These are phyloP conservation scores for Rhodotorula kratochvilovae DNA, from an alignment of 768 basidiomycete genomes.

Conservation along the genomic window DNA sequence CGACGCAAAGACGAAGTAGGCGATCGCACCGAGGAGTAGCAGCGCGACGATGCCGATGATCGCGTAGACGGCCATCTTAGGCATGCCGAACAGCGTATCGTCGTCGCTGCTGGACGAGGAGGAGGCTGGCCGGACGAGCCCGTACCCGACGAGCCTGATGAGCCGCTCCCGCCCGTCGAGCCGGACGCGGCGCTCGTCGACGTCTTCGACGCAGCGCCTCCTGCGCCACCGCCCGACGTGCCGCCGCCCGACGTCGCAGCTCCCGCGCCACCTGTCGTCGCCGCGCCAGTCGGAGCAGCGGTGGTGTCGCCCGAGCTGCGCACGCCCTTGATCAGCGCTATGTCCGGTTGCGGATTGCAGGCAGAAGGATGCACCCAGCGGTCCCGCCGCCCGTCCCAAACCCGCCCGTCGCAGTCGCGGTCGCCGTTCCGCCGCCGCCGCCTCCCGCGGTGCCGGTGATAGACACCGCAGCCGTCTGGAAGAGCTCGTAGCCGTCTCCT, in stretches of 20 bases:
- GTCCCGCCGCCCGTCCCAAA: too few species aligned
- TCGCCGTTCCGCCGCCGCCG: too few species aligned
- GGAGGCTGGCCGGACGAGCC: background rate
- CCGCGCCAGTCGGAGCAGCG: background rate
- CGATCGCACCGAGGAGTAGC: background rate
- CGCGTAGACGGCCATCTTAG: background rate
- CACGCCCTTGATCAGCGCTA: background rate
- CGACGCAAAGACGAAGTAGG: background rate
- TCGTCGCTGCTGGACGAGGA: background rate
- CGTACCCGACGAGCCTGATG: background rate
- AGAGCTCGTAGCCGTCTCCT: background rate
- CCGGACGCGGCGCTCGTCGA: background rate
- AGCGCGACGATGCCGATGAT: background rate
- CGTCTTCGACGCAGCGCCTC: background rate
- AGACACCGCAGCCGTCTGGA: background rate
- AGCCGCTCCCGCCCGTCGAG: too few species aligned
- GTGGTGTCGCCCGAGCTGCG: too few species aligned
- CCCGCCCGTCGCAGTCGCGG: too few species aligned
- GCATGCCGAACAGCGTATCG: conserved; percentile 12
- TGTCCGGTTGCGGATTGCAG: background rate
- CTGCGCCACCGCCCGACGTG: background rate
- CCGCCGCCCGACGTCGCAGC: background rate
- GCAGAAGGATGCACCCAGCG: too few species aligned
- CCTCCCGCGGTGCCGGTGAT: too few species aligned
- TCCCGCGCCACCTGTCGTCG: background rate